phyloP scores from a whole-genome alignment of 1,284 basidiomycete species.

The Phellopilus nigrolimitatus region DNA sequence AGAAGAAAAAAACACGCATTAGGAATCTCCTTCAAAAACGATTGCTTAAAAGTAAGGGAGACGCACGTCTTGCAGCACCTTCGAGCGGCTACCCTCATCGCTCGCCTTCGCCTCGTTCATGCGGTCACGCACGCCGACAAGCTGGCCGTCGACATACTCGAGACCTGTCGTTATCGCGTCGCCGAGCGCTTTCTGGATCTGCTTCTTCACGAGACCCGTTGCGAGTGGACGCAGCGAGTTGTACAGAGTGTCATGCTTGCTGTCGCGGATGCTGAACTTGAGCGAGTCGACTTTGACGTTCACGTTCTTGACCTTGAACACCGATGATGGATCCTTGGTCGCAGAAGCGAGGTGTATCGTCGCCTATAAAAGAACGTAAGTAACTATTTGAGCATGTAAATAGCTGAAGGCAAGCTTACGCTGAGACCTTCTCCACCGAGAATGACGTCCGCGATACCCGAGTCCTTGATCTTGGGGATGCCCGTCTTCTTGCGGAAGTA shows the following conservation, averaged over 20 bases:
- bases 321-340: slow-evolving; percentile 58
- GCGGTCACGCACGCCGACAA: slow-evolving; percentile 73
- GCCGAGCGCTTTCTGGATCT: slow-evolving; percentile 80
- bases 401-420: slow-evolving; percentile 29
- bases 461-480: slow-evolving; percentile 73
- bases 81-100: slow-evolving; percentile 45
- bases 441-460: slow-evolving; percentile 88
- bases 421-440: slow-evolving; percentile 78
- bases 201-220: slow-evolving; percentile 82
- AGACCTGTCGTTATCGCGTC: slow-evolving; percentile 76
- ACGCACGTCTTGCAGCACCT: slow-evolving; percentile 66
- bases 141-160: slow-evolving; percentile 83
- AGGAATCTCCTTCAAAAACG: background rate
- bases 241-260: slow-evolving; percentile 89
- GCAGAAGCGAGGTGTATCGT: slow-evolving; percentile 65
- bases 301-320: slow-evolving; percentile 78
- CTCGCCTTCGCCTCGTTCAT: slow-evolving; percentile 64
- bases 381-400: background rate
- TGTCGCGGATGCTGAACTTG: slow-evolving; percentile 88
- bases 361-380: too few species aligned
- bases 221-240: slow-evolving; percentile 76
- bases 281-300: slow-evolving; percentile 80
- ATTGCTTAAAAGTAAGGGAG: background rate
- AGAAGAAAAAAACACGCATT: background rate
- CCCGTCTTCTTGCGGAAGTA: slow-evolving; percentile 79